Conservation (phyloP, 352 stramenopile species). For the Phytophthora meadii region DNA sequence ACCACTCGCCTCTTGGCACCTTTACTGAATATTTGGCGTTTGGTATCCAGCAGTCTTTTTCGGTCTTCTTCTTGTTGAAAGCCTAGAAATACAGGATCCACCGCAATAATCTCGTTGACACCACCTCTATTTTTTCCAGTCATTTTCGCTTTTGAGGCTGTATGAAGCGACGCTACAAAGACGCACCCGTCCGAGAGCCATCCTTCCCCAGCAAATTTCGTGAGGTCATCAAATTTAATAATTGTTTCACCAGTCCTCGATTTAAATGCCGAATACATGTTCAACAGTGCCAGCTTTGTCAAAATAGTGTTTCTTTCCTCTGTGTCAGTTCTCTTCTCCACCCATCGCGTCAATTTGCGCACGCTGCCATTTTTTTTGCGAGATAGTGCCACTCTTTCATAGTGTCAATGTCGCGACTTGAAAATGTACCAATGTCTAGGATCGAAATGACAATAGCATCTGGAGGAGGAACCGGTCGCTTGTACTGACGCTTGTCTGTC, state of each 20-base stretch:
- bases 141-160: no score
- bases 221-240: constrained; percentile 7
- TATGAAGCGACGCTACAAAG: no score
- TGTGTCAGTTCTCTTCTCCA: no score
- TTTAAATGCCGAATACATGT: constrained; percentile 12
- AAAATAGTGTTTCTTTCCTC: neutral
- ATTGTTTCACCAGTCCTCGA: constrained; percentile 9
- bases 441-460: neutral
- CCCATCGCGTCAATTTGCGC: no score
- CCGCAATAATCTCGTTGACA: no score
- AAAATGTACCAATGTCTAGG: neutral
- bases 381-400: constrained; percentile 6
- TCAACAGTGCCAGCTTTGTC: neutral
- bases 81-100: no score
- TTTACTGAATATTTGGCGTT: no score
- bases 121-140: no score
- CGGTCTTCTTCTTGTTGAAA: no score
- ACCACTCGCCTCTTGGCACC: neutral
- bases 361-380: neutral
- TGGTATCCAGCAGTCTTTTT: no score
- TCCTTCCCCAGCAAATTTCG: constrained; percentile 1
- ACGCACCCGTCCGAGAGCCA: no score
- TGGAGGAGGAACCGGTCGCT: neutral
- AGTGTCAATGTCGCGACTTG: neutral
- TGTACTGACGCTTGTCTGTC: no score